Conservation (phyloP, 371 early-diverging fungal species). For the Paraphysoderma sedebokerense region DNA sequence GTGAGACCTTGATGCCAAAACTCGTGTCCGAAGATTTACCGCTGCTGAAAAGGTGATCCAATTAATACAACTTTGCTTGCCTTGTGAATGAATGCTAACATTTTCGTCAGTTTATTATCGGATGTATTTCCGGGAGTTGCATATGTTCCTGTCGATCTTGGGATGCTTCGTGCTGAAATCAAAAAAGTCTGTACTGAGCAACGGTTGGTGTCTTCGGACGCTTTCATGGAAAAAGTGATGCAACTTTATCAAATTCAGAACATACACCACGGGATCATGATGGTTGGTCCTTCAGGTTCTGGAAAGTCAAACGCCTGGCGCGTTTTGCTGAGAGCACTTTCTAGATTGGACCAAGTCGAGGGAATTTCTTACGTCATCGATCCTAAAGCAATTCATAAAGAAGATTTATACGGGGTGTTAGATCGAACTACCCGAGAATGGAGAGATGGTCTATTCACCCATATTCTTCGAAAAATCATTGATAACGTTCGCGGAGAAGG, state of each 20-base stretch:
- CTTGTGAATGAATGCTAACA: background rate
- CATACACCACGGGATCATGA: constrained; percentile 97
- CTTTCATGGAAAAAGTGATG: constrained; percentile 91
- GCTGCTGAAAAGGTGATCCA: constrained; percentile 44
- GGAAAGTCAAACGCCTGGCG: constrained; percentile 92
- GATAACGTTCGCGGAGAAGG: constrained; percentile 96
- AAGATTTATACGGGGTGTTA: constrained; percentile 84
- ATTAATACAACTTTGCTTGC: background rate
- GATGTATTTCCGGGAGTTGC: constrained; percentile 94
- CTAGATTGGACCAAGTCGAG: constrained; percentile 71
- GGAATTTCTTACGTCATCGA: constrained; percentile 88
- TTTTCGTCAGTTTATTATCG: constrained; percentile 41
- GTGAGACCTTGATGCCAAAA: constrained; percentile 93
- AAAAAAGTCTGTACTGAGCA: constrained; percentile 59
- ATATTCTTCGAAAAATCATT: constrained; percentile 86
- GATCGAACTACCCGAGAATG: constrained; percentile 98
- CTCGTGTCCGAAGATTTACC: constrained; percentile 87
- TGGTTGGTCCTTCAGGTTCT: constrained; percentile 94
- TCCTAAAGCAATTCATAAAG: constrained; percentile 95
- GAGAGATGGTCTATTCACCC: constrained; percentile 97
- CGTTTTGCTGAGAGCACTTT: constrained; percentile 72
- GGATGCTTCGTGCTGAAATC: constrained; percentile 54
- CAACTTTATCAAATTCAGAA: constrained; percentile 94
- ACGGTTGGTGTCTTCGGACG: constrained; percentile 50
- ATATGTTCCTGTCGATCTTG: constrained; percentile 62